phyloP scores from a whole-genome alignment of 2,329 filamentous ascomycete genomes.

The Talaromyces sp. region DNA sequence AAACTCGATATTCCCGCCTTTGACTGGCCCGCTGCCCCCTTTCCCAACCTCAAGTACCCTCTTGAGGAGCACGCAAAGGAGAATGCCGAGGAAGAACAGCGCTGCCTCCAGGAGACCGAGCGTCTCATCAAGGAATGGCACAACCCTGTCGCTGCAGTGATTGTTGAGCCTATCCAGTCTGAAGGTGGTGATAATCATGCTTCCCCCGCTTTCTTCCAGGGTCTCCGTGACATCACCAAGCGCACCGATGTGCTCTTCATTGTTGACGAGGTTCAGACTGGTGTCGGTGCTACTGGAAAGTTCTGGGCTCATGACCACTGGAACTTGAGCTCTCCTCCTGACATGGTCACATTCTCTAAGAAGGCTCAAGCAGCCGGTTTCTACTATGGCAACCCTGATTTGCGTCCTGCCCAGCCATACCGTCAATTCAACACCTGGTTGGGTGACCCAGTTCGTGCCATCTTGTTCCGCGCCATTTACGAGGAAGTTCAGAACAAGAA shows the following conservation, averaged over 20 bases:
- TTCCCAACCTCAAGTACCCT: slow-evolving; percentile 82
- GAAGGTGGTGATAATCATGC: slow-evolving; percentile 96
- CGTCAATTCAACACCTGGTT: slow-evolving; percentile 98
- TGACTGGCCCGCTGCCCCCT: slow-evolving; percentile 88
- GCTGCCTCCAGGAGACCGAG: slow-evolving; percentile 79
- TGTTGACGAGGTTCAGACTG: slow-evolving; percentile 91
- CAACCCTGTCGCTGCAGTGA: slow-evolving; percentile 73
- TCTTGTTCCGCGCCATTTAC: slow-evolving; percentile 84
- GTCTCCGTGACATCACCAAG: slow-evolving; percentile 73
- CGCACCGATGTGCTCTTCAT: slow-evolving; percentile 70
- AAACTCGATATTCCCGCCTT: slow-evolving; percentile 94
- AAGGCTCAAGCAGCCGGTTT: slow-evolving; percentile 93
- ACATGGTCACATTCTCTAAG: slow-evolving; percentile 94
- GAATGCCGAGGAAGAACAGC: slow-evolving; percentile 77
- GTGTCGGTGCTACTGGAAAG: slow-evolving; percentile 85
- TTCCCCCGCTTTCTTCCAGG: slow-evolving; percentile 79
- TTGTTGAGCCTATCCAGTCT: slow-evolving; percentile 89
- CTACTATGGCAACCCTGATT: slow-evolving; percentile 76
- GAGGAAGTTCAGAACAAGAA: slow-evolving; percentile 72
- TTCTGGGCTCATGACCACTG: slow-evolving; percentile 98
- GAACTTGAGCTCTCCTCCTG: slow-evolving; percentile 72
- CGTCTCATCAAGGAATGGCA: slow-evolving; percentile 74
- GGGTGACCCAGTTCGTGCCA: slow-evolving; percentile 80
- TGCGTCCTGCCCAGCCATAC: slow-evolving; percentile 89
- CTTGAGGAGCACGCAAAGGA: slow-evolving; percentile 74